Base-by-base conservation (phyloP, 2,329 filamentous ascomycete species). In the Colletotrichum nymphaeae region DNA sequence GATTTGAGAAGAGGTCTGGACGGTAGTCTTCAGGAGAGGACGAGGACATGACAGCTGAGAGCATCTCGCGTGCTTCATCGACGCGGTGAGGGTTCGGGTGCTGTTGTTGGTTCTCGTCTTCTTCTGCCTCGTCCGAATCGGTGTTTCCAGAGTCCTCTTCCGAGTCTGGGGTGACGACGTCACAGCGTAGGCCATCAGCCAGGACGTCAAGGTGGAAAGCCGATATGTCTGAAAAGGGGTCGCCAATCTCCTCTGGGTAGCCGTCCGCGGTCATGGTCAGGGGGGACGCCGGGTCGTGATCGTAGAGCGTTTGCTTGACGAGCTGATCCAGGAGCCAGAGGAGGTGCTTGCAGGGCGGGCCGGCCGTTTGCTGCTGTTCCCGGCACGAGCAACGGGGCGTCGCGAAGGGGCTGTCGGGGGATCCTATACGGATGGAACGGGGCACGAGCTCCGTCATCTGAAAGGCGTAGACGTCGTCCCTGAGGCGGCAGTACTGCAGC, bases 301-400 rank as follows among this genome's bases (percentile, higher is more conserved):
- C 79, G 73, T 85, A 85, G 4, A 87, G 77, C 3, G 85, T 84
- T 76, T 89, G 85, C 65, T 84, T 85, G 24, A 86, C 82, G 35
- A 90, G 82, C 76, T 85, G 85, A 78, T 90, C 88, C 60, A 89
- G 83, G 16, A 90, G 82, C 88, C 88, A 90, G 32, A 90, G 78
- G 35, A 88, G 79, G 73, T 90, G 89, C 12, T 84, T 82, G 77
- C 88, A 90, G 0, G 86, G 86, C 46, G 77, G 75, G 58, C 76
- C 74, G n/a, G 76, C 76, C 53, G 46, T 55, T 28, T 69, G 56
- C 35, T 69, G 58, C 74, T 70, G 72, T 56, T 76, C 78, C 16
- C 72, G 77, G 73, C 88, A 90, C 32, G 85, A 87, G 79, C 88
- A 90, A 22, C 78, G 83, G 5, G 88, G 83, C 1, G 77, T 77